A percentile compares a stretch with the other conserved stretches of the same genome.
Evolutionary conservation across 1,284 basidiomycete species (phyloP).

Genomic region (Xerocomus amazonicus): DNA sequence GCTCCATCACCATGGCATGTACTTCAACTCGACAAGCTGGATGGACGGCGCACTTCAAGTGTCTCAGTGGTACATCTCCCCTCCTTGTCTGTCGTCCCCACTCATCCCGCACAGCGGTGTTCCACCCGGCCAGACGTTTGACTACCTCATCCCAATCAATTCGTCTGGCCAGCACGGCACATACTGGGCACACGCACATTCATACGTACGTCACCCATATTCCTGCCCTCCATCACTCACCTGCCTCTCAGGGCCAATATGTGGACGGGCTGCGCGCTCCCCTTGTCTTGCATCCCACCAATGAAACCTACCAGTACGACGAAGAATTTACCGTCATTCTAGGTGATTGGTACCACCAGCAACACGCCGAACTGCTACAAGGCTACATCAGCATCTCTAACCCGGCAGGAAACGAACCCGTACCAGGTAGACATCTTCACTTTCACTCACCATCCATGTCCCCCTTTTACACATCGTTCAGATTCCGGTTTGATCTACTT

Average conservation of each 20-base stretch:
- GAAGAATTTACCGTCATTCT: constrained; percentile 88
- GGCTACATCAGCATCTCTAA: constrained; percentile 75
- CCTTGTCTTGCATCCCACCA: constrained; percentile 66
- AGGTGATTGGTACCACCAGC: constrained; percentile 82
- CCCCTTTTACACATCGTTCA: constrained; percentile 25
- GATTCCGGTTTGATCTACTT: constrained; percentile 86
- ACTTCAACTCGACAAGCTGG: constrained; percentile 83
- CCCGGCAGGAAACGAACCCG: constrained; percentile 83
- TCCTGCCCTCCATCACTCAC: neutral
- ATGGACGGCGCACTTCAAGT: constrained; percentile 85
- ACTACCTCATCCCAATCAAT: constrained; percentile 79
- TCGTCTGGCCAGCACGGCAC: constrained; percentile 75
- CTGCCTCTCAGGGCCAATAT: constrained; percentile 66
- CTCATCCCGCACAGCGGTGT: constrained; percentile 58
- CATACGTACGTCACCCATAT: constrained; percentile 38
- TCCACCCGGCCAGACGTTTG: constrained; percentile 70
- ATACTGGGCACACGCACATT: constrained; percentile 85
- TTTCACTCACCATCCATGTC: neutral
- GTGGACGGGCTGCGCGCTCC: constrained; percentile 83
- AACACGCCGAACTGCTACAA: constrained; percentile 62
- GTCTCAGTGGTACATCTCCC: constrained; percentile 66
- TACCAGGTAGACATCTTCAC: constrained; percentile 55
- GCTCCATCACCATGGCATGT: constrained; percentile 91
- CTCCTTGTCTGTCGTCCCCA: neutral
- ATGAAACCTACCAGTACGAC: constrained; percentile 74